Percentiles rank a stretch among this genome's conserved stretches.
These are phyloP conservation scores for Phyllosticta citriasiana DNA, from an alignment of 2,329 filamentous ascomycete genomes.

Conservation along the genomic window DNA sequence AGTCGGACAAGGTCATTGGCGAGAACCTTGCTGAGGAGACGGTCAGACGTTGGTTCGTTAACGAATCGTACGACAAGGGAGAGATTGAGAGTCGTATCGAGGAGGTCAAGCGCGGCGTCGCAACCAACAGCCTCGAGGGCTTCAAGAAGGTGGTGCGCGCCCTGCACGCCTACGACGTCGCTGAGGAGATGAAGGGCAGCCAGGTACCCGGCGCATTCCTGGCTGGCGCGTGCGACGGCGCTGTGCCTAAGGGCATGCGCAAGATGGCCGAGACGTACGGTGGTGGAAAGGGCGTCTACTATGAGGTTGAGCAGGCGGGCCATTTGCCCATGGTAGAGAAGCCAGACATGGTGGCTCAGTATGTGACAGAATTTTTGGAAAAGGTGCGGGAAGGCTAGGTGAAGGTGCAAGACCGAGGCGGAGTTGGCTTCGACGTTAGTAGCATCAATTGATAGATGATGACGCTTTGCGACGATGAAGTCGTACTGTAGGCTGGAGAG, in stretches of 20 bases:
- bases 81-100: conserved; percentile 40
- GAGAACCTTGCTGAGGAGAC: conserved; percentile 58
- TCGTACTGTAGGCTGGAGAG: too few species aligned
- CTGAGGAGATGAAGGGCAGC: conserved; percentile 43
- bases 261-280: conserved; percentile 46
- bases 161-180: conserved; percentile 62
- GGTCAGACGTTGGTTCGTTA: conserved; percentile 64
- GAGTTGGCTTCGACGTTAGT: background rate
- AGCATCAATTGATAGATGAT: too few species aligned
- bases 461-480: too few species aligned
- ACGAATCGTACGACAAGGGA: conserved; percentile 46
- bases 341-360: conserved; percentile 56
- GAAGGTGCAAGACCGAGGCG: background rate
- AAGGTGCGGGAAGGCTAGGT: background rate
- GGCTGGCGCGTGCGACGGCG: conserved; percentile 63
- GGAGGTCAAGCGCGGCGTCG: conserved; percentile 59
- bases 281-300: conserved; percentile 41
- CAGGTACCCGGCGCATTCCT: conserved; percentile 56
- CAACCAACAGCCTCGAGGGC: conserved; percentile 57
- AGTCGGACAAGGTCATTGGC: conserved; percentile 49
- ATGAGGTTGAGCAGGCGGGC: conserved; percentile 58
- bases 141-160: conserved; percentile 60
- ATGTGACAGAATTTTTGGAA: conserved; percentile 46
- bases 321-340: conserved; percentile 80
- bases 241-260: conserved; percentile 70